Percentiles rank a stretch among this genome's conserved stretches.
phyloP scores from a whole-genome alignment of 352 stramenopile genomes.

The Pythium pyrilobum region DNA sequence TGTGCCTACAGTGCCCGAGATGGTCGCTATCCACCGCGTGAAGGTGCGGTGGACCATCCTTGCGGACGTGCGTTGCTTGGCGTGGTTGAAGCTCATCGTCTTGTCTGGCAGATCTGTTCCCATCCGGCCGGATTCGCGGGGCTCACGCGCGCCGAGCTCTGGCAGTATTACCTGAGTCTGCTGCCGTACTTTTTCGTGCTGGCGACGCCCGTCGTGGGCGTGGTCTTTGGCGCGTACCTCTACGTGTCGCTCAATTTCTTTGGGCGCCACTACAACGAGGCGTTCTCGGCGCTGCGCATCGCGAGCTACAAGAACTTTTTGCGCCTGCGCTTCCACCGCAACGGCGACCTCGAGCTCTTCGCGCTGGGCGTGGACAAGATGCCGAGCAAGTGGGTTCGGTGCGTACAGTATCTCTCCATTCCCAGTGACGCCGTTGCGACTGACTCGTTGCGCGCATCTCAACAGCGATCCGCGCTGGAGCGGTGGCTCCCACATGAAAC shows the following conservation, averaged over 20 bases:
- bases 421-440: neutral
- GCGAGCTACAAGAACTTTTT: slow-evolving; percentile 90
- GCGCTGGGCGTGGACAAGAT: slow-evolving; percentile 88
- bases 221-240: slow-evolving; percentile 81
- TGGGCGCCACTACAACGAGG: slow-evolving; percentile 86
- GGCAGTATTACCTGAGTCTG: slow-evolving; percentile 80
- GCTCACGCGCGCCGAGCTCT: slow-evolving; percentile 68
- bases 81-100: neutral
- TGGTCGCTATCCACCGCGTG: slow-evolving; percentile 74
- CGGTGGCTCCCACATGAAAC: slow-evolving; percentile 41
- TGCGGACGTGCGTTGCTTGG: no score
- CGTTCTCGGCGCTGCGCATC: slow-evolving; percentile 83
- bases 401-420: slow-evolving; percentile 3
- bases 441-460: neutral
- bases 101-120: slow-evolving; percentile 49
- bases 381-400: slow-evolving; percentile 80
- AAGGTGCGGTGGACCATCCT: slow-evolving; percentile 27
- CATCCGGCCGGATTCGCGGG: slow-evolving; percentile 32
- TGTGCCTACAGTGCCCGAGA: slow-evolving; percentile 52
- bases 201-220: slow-evolving; percentile 67
- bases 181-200: slow-evolving; percentile 88
- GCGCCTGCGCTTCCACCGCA: slow-evolving; percentile 66
- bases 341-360: slow-evolving; percentile 78
- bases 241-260: slow-evolving; percentile 86
- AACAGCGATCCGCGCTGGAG: slow-evolving; percentile 73